Base-by-base conservation (phyloP, 768 basidiomycete genomes). In the Cystofilobasidium bisporidii region DNA sequence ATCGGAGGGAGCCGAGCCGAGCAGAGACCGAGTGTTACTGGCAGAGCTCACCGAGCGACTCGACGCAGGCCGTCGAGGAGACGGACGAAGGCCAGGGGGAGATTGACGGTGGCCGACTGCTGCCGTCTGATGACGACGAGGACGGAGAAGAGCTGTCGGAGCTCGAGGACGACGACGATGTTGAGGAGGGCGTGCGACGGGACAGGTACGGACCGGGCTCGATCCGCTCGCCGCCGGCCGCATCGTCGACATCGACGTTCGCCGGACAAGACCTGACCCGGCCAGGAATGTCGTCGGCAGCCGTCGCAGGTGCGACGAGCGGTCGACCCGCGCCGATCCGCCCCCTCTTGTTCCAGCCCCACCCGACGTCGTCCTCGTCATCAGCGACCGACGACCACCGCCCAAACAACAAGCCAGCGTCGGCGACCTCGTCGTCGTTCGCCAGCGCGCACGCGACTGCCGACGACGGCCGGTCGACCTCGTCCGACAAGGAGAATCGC, bases 1-100 rank as follows among this genome's bases (percentile, higher is more conserved):
- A 56, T 20, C 53, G 53, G 14, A 3, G 53, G 28, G 53, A 56
- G 30, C 53, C 53, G 2, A 56, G 53, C 17, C 2, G 28, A 8
- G 53, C 53, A 56, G 53, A 56, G 53, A 56, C 53, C 12, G 53
- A 56, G 53, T 56, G 53, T 18, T 56, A 56, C 53, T 56, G 53
- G 53, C 53, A 4, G 53, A 30, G 28, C 26, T 30, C 28, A 3
- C 53, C 53, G 53, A 22, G 18, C 14, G 53, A 56, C 28, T 56
- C 53, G 53, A 56, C 53, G 9, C 28, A 14, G 9, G 53, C 2
- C 47, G 47, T n/a, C 41, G 41, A 50, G 11, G 48, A 11, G n/a
- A 24, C 10, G n/a, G 48, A 50, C 9, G 11, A 24, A 3, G 48
- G n/a, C n/a, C n/a, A n/a, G n/a, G n/a, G n/a, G n/a, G n/a, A n/a